Conservation (phyloP, 345 rosid species). For the Citrus maxima region DNA sequence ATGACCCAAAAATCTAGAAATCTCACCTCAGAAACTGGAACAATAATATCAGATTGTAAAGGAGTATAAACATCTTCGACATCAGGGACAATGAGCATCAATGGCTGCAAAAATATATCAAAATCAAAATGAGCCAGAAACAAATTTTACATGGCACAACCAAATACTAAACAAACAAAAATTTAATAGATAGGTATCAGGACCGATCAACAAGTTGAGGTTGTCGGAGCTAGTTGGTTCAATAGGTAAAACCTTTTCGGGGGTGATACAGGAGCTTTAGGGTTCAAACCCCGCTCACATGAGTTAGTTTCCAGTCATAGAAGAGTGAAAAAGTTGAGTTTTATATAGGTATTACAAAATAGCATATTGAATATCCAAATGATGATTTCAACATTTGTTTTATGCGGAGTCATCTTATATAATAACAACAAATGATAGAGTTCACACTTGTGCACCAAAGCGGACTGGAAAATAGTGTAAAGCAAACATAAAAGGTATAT, state of each 20-base stretch:
- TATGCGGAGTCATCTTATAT: background rate
- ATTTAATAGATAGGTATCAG: background rate
- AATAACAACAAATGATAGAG: background rate
- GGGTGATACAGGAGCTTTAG: no score
- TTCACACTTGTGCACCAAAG: background rate
- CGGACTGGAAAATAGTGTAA: background rate
- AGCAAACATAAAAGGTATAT: background rate
- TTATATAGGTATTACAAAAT: background rate
- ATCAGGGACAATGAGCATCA: conserved; percentile 99
- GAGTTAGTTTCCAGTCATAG: background rate
- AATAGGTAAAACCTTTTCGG: no score
- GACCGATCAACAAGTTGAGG: conserved; percentile 5
- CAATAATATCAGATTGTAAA: conserved; percentile 65
- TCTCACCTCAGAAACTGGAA: conserved; percentile 72
- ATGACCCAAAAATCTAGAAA: background rate
- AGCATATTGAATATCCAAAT: background rate
- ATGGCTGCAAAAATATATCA: conserved; percentile 56
- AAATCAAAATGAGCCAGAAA: conserved; percentile 12
- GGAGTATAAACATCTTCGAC: conserved; percentile 98
- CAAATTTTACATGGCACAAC: background rate
- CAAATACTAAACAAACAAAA: background rate
- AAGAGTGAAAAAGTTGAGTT: no score
- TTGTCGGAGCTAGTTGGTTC: background rate
- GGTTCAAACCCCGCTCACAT: no score
- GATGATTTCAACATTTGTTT: background rate